Base-by-base conservation (phyloP, 2,329 filamentous ascomycete genomes). In the Beauveria australis region DNA sequence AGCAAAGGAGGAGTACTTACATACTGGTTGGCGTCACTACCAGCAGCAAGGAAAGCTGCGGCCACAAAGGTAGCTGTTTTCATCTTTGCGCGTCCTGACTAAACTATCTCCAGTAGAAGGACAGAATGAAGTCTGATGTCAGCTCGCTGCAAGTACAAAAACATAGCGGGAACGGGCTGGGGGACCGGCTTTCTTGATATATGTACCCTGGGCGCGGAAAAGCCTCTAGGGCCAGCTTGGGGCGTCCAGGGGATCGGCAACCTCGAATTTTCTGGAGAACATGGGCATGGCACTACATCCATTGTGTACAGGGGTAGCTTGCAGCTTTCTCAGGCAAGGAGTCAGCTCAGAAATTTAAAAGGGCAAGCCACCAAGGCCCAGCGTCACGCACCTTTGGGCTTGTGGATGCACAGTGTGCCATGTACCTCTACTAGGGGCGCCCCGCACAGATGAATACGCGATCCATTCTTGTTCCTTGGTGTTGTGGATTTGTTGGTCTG, bases 41-140 rank as follows among this genome's bases (percentile, higher is more conserved):
- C 65, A 37, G 67, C 69, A 22, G 68, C 68, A 63, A 75, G 63
- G 26, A 72, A 62, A 33, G 72, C 64, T 49, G 70, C 68, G 54
- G 68, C 70, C 37, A 72, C 64, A 44, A 74, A 54, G 43, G 68
- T 67, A 44, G 67, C 61, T 51, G 69, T 66, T 72, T 72, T 75
- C 73, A 75, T 76, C 63, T 41, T 67, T 63, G 41, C 28, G 51
- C 47, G 33, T 30, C 51, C 58, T 54, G 58, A 28, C 49, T 55
- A 48, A 56, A 51, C 14, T 49, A 48, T 18, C 24, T 44, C 44
- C 22, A 59, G 49, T 41, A 48, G 24, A 43, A 51, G 43, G 49
- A 51, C 54, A 46, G 49, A 26, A 16, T 14, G 48, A 44, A 51
- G 24, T 49, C 54, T 14, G 48, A 43, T 51, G 19, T 57, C n/a